phyloP scores from a whole-genome alignment of 2,329 filamentous ascomycete species.

The Colletotrichum limetticola region DNA sequence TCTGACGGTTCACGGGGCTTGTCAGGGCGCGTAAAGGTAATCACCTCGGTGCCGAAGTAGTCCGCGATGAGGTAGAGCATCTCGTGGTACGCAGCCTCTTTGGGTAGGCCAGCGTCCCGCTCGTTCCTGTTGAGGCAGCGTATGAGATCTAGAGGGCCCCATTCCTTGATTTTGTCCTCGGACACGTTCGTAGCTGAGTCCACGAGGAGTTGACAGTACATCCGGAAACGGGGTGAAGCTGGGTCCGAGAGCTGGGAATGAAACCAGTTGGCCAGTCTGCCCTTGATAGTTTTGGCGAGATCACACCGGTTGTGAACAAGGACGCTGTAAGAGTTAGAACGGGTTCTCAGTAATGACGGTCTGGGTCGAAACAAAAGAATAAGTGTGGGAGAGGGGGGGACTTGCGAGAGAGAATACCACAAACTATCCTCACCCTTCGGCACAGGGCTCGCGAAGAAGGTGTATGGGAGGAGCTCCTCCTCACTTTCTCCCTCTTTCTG shows the following conservation, averaged over 20 bases:
- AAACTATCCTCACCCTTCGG: slow-evolving; percentile 18
- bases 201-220: slow-evolving; percentile 18
- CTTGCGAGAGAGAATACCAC: slow-evolving; percentile 26
- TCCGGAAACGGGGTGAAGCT: not conserved
- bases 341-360: not conserved
- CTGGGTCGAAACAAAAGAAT: not conserved
- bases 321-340: not conserved
- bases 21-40: slow-evolving; percentile 11
- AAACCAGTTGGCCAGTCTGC: not conserved
- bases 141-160: slow-evolving; percentile 6
- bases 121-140: slow-evolving; percentile 10
- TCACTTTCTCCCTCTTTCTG: not conserved
- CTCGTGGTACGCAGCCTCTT: slow-evolving; percentile 18
- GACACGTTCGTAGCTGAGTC: not conserved
- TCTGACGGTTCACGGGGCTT: too few relatives aligned
- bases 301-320: not conserved
- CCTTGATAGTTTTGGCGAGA: not conserved
- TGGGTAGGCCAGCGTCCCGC: not conserved
- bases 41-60: slow-evolving; percentile 10
- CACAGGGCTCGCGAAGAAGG: slow-evolving; percentile 2
- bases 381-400: not conserved
- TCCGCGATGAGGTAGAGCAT: slow-evolving; percentile 27
- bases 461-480: not conserved
- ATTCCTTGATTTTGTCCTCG: not conserved
- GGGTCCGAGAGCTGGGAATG: not conserved